These are phyloP conservation scores for Neopestalotiopsis sp. DNA, from an alignment of 2,329 filamentous ascomycete species.

Conservation along the genomic window DNA sequence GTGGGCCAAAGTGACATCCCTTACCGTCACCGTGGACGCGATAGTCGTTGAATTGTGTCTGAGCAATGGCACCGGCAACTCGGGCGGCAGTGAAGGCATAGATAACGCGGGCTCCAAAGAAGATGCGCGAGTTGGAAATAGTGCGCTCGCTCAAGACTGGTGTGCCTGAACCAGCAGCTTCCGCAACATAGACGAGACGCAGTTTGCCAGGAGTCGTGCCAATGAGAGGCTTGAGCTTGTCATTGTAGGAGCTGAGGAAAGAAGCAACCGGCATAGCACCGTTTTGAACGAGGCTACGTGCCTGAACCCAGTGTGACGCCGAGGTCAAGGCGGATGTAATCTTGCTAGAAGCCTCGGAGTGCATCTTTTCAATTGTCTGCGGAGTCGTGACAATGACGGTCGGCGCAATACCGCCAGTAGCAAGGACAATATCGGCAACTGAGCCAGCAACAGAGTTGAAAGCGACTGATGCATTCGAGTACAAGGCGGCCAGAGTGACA, in stretches of 20 bases:
- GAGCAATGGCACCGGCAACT: slow-evolving; percentile 88
- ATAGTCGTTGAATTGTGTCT: slow-evolving; percentile 90
- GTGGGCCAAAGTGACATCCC: slow-evolving; percentile 78
- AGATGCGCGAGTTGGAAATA: slow-evolving; percentile 81
- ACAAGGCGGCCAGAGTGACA: slow-evolving; percentile 82
- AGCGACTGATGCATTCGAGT: slow-evolving; percentile 81
- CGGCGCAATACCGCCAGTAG: slow-evolving; percentile 76
- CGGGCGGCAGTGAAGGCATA: slow-evolving; percentile 83
- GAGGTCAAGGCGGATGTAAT: slow-evolving; percentile 68
- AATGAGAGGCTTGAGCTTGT: slow-evolving; percentile 61
- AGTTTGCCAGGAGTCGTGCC: slow-evolving; percentile 73
- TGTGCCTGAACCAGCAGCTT: slow-evolving; percentile 67
- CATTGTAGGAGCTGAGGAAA: slow-evolving; percentile 65
- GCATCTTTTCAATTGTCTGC: slow-evolving; percentile 71
- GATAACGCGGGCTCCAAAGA: slow-evolving; percentile 78
- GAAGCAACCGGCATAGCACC: slow-evolving; percentile 76
- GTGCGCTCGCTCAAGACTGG: slow-evolving; percentile 70
- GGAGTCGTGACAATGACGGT: slow-evolving; percentile 84
- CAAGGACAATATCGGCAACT: slow-evolving; percentile 72
- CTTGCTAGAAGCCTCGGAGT: slow-evolving; percentile 64
- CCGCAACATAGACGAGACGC: slow-evolving; percentile 80
- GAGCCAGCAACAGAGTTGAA: slow-evolving; percentile 86
- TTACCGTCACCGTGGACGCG: slow-evolving; percentile 53
- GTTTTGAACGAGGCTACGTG: slow-evolving; percentile 68
- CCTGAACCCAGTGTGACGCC: slow-evolving; percentile 73